Evolutionary conservation across 176 grass and related monocot species (phyloP), one percentile per base, ranked within the genome.

Genomic region (Avena eriantha): DNA sequence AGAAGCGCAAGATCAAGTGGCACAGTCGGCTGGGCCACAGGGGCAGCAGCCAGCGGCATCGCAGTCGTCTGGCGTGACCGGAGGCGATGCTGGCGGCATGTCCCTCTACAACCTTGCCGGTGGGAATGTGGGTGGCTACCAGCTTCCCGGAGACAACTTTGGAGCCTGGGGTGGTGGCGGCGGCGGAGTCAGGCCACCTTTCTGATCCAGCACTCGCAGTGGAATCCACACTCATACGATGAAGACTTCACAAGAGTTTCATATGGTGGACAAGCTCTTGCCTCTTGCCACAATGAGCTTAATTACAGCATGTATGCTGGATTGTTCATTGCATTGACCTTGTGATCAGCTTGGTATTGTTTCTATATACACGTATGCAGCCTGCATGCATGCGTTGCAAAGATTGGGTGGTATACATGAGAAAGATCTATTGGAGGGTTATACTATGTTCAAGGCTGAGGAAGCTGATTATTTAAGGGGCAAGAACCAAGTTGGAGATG

Each of bases 81-180:
- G 91, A 12, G 93, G 93, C 4, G 93, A 95, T 24, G 93, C 78
- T 2, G 88, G 73, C 17, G 90, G 95, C 58, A 94, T 98, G 89
- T 92, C 93, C 12, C 94, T 95, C 84, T 98, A 98, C 83, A 95
- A 93, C 83, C 89, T 98, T 55, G 86, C 89, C 29, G 93, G 89
- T 36, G 93, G 89, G 36, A 98, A 89, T 93, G 85, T 92, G 39
- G 93, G 91, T n/a, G 70, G 55, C 18, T 94, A 91, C 61, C 90
- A 95, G 80, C 89, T 95, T 66, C 87, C 89, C n/a, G 95, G 93
- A 14, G 90, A 89, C 71, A 93, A 89, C 85, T 93, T 90, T 0
- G 90, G 90, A 46, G 84, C 83, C 26, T 95, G 95, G 93, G 88
- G 89, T 8, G 87, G 90, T 45, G 92, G 87, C 47, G 86, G 87